Conservation (phyloP, 495 filamentous ascomycete species). For the Cercophora sp. region DNA sequence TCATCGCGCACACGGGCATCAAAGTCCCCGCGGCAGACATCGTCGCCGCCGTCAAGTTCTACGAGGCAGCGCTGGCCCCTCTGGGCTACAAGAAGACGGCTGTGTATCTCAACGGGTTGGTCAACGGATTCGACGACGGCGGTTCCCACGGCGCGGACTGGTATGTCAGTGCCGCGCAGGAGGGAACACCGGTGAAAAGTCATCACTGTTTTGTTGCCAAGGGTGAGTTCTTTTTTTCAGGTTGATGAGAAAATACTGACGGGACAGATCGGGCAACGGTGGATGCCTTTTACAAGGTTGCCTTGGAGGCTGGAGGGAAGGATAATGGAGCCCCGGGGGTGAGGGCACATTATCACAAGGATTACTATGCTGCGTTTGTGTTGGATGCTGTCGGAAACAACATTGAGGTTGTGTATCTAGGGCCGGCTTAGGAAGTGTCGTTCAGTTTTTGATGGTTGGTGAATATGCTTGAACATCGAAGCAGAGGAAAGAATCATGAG, state of each 20-base stretch:
- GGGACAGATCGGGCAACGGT: conserved; percentile 17
- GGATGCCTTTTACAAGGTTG: conserved; percentile 21
- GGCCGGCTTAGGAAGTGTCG: conserved; percentile 1
- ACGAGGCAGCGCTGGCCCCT: conserved; percentile 18
- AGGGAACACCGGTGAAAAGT: not conserved
- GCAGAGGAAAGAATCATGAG: no score
- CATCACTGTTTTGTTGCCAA: conserved; percentile 20
- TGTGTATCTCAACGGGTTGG: conserved; percentile 7
- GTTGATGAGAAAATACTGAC: not conserved
- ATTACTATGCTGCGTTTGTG: conserved; percentile 51
- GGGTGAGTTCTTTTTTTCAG: conserved; percentile 5
- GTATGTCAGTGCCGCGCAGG: conserved; percentile 12
- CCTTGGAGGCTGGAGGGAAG: conserved; percentile 19
- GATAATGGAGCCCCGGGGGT: conserved; percentile 46
- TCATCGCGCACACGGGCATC: conserved; percentile 24
- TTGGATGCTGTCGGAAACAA: conserved; percentile 51
- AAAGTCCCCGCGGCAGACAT: conserved; percentile 4
- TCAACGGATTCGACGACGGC: conserved; percentile 18
- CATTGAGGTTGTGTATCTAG: conserved; percentile 36
- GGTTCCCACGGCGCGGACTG: conserved; percentile 12
- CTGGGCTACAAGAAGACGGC: conserved; percentile 19
- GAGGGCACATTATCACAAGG: conserved; percentile 33
- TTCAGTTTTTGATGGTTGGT: not conserved
- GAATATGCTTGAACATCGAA: not conserved
- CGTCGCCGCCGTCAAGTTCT: conserved; percentile 15